Evolutionary conservation across 2,329 filamentous ascomycete species (phyloP).

Genomic region (Ceratocystis eucalypticola): DNA sequence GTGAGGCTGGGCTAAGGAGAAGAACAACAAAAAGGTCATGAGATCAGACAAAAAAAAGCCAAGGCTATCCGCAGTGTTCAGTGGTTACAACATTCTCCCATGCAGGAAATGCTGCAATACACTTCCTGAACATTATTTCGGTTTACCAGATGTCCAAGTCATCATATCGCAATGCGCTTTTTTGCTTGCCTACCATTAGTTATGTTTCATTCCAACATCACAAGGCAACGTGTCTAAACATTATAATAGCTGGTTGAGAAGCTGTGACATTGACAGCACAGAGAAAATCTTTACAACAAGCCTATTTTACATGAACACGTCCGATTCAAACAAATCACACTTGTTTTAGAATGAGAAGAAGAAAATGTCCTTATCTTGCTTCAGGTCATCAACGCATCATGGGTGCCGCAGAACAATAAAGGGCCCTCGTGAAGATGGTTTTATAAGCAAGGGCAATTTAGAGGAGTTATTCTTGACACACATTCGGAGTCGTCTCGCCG

Average conservation of each 20-base stretch:
- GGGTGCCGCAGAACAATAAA: constrained; percentile 37
- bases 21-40: neutral
- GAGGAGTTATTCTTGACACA: constrained; percentile 43
- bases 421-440: constrained; percentile 56
- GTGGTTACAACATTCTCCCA: constrained; percentile 5
- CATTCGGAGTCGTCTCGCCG: constrained; percentile 36
- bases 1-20: neutral
- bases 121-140: constrained; percentile 15
- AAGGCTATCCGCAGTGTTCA: constrained; percentile 16
- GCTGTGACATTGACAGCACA: too few species aligned
- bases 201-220: neutral
- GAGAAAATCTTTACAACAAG: too few species aligned
- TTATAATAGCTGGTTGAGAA: too few species aligned
- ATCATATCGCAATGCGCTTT: constrained; percentile 9
- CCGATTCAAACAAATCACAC: too few species aligned
- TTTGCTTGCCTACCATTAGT: neutral
- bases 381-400: constrained; percentile 58
- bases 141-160: constrained; percentile 20
- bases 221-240: too few species aligned
- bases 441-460: constrained; percentile 43
- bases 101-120: neutral
- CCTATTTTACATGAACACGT: too few species aligned
- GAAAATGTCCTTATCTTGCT: constrained; percentile 42
- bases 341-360: neutral
- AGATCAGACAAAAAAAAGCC: constrained; percentile 12